These are phyloP conservation scores for Vigna trinervia DNA, from an alignment of 306 rosid species.

Conservation along the genomic window DNA sequence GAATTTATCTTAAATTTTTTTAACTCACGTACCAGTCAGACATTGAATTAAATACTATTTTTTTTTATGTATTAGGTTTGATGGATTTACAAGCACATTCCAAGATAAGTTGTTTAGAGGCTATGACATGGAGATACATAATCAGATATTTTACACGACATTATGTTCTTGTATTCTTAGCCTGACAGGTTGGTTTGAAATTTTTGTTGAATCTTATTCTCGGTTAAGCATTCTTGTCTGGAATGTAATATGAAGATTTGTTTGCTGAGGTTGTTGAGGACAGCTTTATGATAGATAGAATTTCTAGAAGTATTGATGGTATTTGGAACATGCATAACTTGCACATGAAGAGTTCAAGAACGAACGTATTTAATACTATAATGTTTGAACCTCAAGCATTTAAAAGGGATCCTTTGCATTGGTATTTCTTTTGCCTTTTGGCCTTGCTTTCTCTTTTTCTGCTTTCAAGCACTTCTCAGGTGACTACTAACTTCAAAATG, in stretches of 20 bases:
- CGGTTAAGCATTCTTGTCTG: constrained; percentile 16
- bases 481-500: constrained; percentile 27
- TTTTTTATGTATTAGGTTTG: constrained; percentile 52
- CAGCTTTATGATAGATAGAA: constrained; percentile 12
- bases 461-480: background rate
- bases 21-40: background rate
- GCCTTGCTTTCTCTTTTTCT: constrained; percentile 31
- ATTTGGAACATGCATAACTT: constrained; percentile 21
- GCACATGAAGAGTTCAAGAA: constrained; percentile 9
- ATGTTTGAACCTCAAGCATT: background rate
- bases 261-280: constrained; percentile 34
- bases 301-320: constrained; percentile 20
- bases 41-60: constrained; percentile 35
- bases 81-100: constrained; percentile 98
- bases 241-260: constrained; percentile 16
- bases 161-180: constrained; percentile 91
- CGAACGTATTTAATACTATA: background rate
- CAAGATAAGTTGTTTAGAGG: constrained; percentile 96
- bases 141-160: constrained; percentile 96
- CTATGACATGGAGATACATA: constrained; percentile 97
- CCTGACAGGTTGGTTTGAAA: constrained; percentile 71
- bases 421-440: constrained; percentile 13
- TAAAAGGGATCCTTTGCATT: constrained; percentile 19
- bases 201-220: constrained; percentile 32
- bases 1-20: constrained; percentile 11